A percentile compares a stretch with the other conserved stretches of the same genome.
These are phyloP conservation scores for Fusarium brachygibbosum DNA, from an alignment of 2,329 filamentous ascomycete species.

Conservation along the genomic window DNA sequence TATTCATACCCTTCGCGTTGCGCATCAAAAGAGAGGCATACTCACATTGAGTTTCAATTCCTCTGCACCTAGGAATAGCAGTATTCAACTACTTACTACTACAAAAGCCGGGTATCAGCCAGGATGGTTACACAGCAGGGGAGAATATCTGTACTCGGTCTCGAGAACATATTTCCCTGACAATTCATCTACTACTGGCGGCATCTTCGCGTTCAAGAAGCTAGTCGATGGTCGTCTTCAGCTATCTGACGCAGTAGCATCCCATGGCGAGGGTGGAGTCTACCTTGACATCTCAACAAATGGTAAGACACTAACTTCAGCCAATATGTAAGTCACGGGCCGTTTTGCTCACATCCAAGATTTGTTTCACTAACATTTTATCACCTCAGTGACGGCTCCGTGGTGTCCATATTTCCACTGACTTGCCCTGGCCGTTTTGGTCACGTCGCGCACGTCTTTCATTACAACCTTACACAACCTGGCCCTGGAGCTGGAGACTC, in stretches of 20 bases:
- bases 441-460: neutral
- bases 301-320: slow-evolving; percentile 3
- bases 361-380: neutral
- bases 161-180: slow-evolving; percentile 5
- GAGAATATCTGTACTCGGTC: slow-evolving; percentile 1
- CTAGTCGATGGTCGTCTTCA: neutral
- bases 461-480: slow-evolving; percentile 6
- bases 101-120: slow-evolving; percentile 2
- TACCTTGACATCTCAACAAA: slow-evolving; percentile 1
- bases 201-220: slow-evolving; percentile 8
- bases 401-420: neutral
- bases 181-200: neutral
- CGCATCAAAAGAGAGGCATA: slow-evolving; percentile 5
- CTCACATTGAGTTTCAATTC: slow-evolving; percentile 4
- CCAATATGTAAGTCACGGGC: slow-evolving; percentile 1
- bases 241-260: neutral
- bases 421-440: neutral
- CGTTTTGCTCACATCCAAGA: too few relatives aligned
- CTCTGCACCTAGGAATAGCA: neutral
- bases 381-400: neutral
- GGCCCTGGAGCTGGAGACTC: neutral
- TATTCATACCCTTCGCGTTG: slow-evolving; percentile 2
- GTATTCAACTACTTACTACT: neutral
- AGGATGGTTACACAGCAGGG: neutral
- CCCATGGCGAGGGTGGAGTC: slow-evolving; percentile 4